These are phyloP conservation scores for Inga oerstediana DNA, from an alignment of 306 rosid species.

Conservation along the genomic window DNA sequence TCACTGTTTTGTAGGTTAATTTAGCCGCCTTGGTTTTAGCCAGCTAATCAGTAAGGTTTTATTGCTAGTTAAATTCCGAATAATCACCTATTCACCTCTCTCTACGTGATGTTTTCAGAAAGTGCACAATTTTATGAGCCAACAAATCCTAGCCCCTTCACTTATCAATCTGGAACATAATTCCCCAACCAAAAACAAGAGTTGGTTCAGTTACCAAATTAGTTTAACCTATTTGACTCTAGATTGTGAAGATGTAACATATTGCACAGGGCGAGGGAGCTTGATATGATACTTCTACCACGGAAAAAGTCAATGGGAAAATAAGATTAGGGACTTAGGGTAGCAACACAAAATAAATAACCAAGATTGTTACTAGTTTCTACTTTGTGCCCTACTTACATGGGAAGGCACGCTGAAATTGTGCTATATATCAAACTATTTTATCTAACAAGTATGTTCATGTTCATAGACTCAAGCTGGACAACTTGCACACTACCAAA, in stretches of 20 bases:
- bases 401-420: neutral
- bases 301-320: neutral
- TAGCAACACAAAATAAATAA: neutral
- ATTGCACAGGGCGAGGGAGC: slow-evolving; percentile 3
- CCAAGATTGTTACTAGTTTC: neutral
- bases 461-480: neutral
- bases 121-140: neutral
- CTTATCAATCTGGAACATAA: neutral
- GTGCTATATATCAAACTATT: neutral
- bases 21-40: neutral
- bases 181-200: neutral
- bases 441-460: neutral
- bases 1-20: neutral
- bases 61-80: neutral
- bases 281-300: neutral
- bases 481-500: neutral
- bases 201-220: neutral
- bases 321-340: neutral
- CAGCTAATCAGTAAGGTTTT: neutral
- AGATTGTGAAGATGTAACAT: neutral
- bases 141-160: neutral
- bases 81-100: neutral
- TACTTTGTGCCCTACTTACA: neutral
- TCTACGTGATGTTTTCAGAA: neutral
- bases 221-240: neutral